phyloP scores from a whole-genome alignment of 2,329 filamentous ascomycete species.

The Aureobasidium uvarum region DNA sequence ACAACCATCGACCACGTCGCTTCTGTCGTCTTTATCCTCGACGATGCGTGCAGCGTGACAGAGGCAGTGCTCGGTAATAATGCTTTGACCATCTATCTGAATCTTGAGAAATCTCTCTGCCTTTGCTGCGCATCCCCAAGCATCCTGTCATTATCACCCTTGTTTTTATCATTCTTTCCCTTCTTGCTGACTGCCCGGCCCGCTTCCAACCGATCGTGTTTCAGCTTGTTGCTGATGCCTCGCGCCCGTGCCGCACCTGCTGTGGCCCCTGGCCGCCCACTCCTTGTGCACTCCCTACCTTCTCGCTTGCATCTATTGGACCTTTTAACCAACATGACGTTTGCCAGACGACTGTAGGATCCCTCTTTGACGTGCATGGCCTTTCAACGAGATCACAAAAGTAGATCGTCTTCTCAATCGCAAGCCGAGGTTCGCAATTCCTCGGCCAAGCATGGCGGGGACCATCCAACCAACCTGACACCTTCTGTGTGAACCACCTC shows the following conservation, averaged over 20 bases:
- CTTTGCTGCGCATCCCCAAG: not conserved
- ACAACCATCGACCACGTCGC: not conserved
- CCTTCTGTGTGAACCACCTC: not conserved
- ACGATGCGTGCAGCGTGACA: not conserved
- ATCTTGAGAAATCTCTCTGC: not conserved
- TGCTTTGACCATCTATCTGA: not conserved
- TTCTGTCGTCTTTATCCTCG: not conserved
- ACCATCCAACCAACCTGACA: not conserved
- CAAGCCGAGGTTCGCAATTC: constrained; percentile 5
- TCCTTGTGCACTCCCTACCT: not conserved
- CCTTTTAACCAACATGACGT: not conserved
- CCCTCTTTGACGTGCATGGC: not conserved
- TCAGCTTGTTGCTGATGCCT: constrained; percentile 9
- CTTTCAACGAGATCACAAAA: not conserved
- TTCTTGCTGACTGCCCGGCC: not conserved
- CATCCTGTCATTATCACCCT: not conserved
- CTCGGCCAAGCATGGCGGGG: constrained; percentile 12
- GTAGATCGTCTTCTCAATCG: not conserved
- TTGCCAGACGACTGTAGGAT: too few relatives aligned
- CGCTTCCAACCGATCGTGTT: constrained; percentile 1
- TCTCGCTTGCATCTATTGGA: not conserved
- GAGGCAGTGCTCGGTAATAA: constrained; percentile 5
- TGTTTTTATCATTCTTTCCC: not conserved
- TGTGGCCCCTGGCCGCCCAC: not conserved
- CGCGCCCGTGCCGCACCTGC: not conserved